phyloP scores from a whole-genome alignment of 139 green algal species.

The Chlamydomonas asymmetrica region DNA sequence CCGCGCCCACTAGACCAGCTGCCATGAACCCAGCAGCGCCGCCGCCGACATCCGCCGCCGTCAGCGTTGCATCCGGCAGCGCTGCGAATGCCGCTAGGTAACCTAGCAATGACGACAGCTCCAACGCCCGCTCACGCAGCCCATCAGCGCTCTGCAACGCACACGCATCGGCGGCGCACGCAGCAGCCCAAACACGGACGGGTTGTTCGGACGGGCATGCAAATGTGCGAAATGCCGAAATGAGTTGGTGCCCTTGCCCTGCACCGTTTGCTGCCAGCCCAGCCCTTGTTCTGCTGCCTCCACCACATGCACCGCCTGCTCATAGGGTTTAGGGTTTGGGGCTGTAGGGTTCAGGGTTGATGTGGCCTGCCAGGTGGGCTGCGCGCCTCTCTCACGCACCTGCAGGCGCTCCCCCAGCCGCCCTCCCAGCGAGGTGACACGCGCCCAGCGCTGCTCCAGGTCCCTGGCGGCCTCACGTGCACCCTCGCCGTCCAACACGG shows the following conservation, averaged over 20 bases:
- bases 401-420: slow-evolving; percentile 14
- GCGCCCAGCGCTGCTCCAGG: slow-evolving; percentile 5
- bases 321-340: not conserved
- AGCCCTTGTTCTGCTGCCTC: not conserved
- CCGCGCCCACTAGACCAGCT: no score
- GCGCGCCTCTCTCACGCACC: not conserved
- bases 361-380: no score
- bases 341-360: no score
- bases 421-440: slow-evolving; percentile 7
- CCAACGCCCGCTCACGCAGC: slow-evolving; percentile 12
- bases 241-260: not conserved
- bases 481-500: not conserved
- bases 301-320: not conserved
- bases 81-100: slow-evolving; percentile 1
- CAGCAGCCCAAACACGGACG: no score
- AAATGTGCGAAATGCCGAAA: not conserved
- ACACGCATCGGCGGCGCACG: no score
- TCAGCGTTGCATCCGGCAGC: slow-evolving; percentile 18
- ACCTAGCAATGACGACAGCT: slow-evolving; percentile 9
- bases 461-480: slow-evolving; percentile 7
- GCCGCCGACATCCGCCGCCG: no score
- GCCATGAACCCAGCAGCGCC: no score
- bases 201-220: not conserved
- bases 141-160: slow-evolving; percentile 1
- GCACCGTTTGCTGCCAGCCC: not conserved